Base-by-base conservation (phyloP, 1,139 yeast species). In the Candida tropicalis region DNA sequence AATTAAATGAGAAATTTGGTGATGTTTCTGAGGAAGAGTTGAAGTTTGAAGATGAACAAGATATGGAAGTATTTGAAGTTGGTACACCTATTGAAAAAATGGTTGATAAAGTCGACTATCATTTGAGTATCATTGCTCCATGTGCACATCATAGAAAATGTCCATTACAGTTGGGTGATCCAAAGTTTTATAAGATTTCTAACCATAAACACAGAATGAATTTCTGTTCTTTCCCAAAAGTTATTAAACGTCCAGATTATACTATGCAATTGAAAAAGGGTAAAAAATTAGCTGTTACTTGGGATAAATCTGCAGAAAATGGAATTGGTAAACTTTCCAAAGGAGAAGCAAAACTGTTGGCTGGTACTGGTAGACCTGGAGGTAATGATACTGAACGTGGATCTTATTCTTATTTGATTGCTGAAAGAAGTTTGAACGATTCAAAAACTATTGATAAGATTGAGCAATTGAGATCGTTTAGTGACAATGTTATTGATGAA, bases 121-220 rank as follows among this genome's bases (percentile, higher is more conserved):
- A 83, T 51, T 54, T 86, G 35, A 75, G 75, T 42, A 75, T 91
- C 9, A 57, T 93, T 24, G 97, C 97, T 0, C 99, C 99, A 3
- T 93, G 98, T 59, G 67, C 95, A 0, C 98, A 93, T 60, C 97
- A 90, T 56, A 79, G 84, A 23, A 78, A 73, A 53, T 91, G 98
- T 57, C 98, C 99, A 0, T 67, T 93, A 43, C 97, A 90, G 60
- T 74, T 82, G 25, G 83, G 84, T 11, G 86, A 84, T 47, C 89
- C 91, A 5, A 81, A 81, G 35, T 82, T 75, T 52, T 85, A 84
- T 55, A 73, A 74, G 41, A 75, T 77, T 35, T 79, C 83, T n/a
- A 73, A 78, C 40, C 75, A 79, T 46, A 89, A 81, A 44, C 82
- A 74, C 50, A 70, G 81, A 45, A 66, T 86, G 40, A 74, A 73